Percentiles rank a stretch among this genome's conserved stretches.
Conservation (phyloP, 306 rosid species). For the Pyrus betulifolia region DNA sequence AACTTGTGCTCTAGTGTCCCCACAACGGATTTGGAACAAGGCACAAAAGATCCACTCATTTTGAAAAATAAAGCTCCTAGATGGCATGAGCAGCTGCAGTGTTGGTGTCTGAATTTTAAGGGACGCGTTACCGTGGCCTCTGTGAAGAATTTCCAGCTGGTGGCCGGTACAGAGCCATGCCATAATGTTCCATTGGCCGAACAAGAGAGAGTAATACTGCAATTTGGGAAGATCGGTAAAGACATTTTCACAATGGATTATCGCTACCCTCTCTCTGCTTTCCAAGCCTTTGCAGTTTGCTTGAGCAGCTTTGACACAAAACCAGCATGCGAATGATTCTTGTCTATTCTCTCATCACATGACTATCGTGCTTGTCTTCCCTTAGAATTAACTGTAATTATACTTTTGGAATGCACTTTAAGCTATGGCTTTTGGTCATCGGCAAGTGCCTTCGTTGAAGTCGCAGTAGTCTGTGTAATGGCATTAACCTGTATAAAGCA, state of each 20-base stretch:
- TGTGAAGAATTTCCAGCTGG: slow-evolving; percentile 93
- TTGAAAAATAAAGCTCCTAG: slow-evolving; percentile 85
- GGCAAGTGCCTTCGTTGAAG: slow-evolving; percentile 19
- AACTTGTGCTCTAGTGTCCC: slow-evolving; percentile 28
- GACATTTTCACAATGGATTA: slow-evolving; percentile 97
- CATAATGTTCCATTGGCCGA: slow-evolving; percentile 57
- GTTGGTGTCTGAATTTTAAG: slow-evolving; percentile 96
- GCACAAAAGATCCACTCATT: slow-evolving; percentile 42
- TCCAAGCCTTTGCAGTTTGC: slow-evolving; percentile 94
- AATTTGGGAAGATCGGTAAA: slow-evolving; percentile 91
- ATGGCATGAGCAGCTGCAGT: slow-evolving; percentile 93
- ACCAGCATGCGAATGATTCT: slow-evolving; percentile 86
- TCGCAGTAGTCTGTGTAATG: slow-evolving; percentile 25
- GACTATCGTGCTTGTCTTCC: slow-evolving; percentile 19
- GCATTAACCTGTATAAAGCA: slow-evolving; percentile 23
- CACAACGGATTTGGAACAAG: slow-evolving; percentile 16
- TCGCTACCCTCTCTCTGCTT: slow-evolving; percentile 88
- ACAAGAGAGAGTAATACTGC: slow-evolving; percentile 79
- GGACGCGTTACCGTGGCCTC: slow-evolving; percentile 96
- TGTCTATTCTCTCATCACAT: not conserved
- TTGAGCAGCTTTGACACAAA: slow-evolving; percentile 96
- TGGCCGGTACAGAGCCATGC: slow-evolving; percentile 59
- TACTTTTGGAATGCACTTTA: slow-evolving; percentile 27
- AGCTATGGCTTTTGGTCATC: slow-evolving; percentile 19
- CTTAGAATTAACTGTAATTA: slow-evolving; percentile 35